Evolutionary conservation across 257 asterid species (phyloP), one percentile per base, ranked within the genome.

Genomic region (Pogostemon cablin): DNA sequence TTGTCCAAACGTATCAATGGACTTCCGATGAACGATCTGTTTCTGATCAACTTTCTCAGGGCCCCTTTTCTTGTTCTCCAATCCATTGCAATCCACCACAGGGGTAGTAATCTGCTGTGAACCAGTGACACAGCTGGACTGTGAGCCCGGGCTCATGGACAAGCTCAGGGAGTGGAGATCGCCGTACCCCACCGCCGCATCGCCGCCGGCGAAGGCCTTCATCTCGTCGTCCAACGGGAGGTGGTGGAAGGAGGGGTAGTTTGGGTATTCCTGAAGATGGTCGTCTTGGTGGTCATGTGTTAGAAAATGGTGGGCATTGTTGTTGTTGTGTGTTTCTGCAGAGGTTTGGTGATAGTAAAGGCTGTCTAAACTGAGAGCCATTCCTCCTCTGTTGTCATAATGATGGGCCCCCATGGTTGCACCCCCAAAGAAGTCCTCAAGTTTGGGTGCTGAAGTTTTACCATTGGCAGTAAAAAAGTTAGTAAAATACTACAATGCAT

Each of bases 111-210:
- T 54, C 7, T 80, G 89, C 56, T 86, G 93, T 9, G 93, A 78
- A 6, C 81, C 93, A 40, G 88, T 86, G 35, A 88, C 83, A 59
- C 88, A 88, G 85, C 98, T 90, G 2, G 97, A 91, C 67, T 93
- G 96, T 0, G 99, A 89, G 5, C 95, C 96, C 9, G 99, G 96
- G 86, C 96, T 89, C 98, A 93, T 91, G 10, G 98, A 91, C 67
- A 93, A 74, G 80, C 85, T 93, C 62, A 93, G 69, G 12, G 95
- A 78, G 53, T 93, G 93, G 71, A 93, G 66, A 72, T 93, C 96
- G 4, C 95, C 90, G 65, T 85, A 89, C 1, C 86, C 83, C 75
- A 75, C 61, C 37, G 80, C 62, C 15, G 74, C 79, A 55, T 75
- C 86, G 67, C 78, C 11, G 1, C 66, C 81, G 64, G 77, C 88